Base-by-base conservation (phyloP, 257 asterid genomes). In the Primulina tabacum region DNA sequence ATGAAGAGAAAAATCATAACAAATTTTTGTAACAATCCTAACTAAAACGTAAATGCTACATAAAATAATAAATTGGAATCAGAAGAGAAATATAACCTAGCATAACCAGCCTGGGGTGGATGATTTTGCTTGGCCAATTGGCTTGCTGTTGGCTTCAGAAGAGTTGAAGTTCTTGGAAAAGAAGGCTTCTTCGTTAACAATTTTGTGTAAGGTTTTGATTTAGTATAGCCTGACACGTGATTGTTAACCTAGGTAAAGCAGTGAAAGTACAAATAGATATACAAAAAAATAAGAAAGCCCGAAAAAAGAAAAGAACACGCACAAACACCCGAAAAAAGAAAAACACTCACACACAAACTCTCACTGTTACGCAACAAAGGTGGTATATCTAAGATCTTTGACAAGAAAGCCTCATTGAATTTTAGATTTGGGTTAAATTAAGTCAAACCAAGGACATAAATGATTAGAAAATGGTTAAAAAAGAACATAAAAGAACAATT, bases 131-230 rank as follows among this genome's bases (percentile, higher is more conserved):
- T 94, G 77, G 99, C 99, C 81, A 94, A 81, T 73, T 89, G 95
- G 81, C 99, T 91, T 43, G 79, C 95, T 32, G 99, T 94, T 68
- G 99, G 99, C 78, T 88, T 94, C 99, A 94, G 85, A 47, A 94
- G 90, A 55, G 99, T 94, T 65, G 99, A 94, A 61, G 80, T 75
- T 83, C 93, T 92, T 24, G 92, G 84, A 59, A 64, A 76, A 38
- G 78, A 73, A 52, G 90, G 82, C 81, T 89, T 91, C 75, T 26
- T 71, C 30, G 4, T 28, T 5, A 80, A 52, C 58, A 37, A 71
- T 78, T 82, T 88, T 26, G 78, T 67, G 80, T 80, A 89, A 78
- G 71, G 71, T 65, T 76, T 81, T 62, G 83, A 68, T 52, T 75
- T 70, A 71, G 65, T 69, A 74, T 75, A 77, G 71, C 77, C 82